phyloP scores from a whole-genome alignment of 495 filamentous ascomycete genomes.

The Opeltia flavorubescens region DNA sequence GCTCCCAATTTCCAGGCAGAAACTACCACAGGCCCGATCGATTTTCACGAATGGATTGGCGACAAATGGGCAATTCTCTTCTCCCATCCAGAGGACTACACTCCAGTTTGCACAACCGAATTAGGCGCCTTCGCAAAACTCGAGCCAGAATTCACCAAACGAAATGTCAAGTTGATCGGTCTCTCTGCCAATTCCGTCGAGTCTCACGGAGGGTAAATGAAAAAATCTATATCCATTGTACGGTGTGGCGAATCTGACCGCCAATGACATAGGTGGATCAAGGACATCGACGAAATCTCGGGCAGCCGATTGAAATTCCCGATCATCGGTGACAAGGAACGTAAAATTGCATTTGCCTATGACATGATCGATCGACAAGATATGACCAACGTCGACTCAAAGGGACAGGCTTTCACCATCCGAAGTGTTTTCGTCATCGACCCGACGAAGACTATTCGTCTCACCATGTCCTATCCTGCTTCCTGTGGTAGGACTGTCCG shows the following conservation, averaged over 20 bases:
- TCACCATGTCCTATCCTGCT: constrained; percentile 91
- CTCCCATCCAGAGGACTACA: constrained; percentile 75
- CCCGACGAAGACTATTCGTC: constrained; percentile 93
- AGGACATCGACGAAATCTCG: constrained; percentile 89
- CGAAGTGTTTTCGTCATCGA: constrained; percentile 98
- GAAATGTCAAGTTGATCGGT: constrained; percentile 90
- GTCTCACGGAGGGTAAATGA: constrained; percentile 53
- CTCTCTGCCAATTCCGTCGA: constrained; percentile 70
- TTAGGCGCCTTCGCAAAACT: constrained; percentile 94
- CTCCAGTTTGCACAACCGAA: constrained; percentile 80
- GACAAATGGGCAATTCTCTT: constrained; percentile 92
- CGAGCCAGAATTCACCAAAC: constrained; percentile 89
- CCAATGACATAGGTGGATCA: constrained; percentile 56
- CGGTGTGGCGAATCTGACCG: constrained; percentile 10
- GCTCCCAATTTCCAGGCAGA: constrained; percentile 92
- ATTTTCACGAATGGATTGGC: constrained; percentile 95
- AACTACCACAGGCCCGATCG: constrained; percentile 79
- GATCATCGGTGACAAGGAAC: constrained; percentile 93
- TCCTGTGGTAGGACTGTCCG: constrained; percentile 49
- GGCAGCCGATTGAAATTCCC: constrained; percentile 75
- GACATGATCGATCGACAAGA: constrained; percentile 93
- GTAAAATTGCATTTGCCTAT: constrained; percentile 80
- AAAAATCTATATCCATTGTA: constrained; percentile 10
- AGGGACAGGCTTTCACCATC: constrained; percentile 97
- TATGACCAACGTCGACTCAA: constrained; percentile 77